Conservation (phyloP, 805 yeast genomes). For the Suhomyces prunicola region DNA sequence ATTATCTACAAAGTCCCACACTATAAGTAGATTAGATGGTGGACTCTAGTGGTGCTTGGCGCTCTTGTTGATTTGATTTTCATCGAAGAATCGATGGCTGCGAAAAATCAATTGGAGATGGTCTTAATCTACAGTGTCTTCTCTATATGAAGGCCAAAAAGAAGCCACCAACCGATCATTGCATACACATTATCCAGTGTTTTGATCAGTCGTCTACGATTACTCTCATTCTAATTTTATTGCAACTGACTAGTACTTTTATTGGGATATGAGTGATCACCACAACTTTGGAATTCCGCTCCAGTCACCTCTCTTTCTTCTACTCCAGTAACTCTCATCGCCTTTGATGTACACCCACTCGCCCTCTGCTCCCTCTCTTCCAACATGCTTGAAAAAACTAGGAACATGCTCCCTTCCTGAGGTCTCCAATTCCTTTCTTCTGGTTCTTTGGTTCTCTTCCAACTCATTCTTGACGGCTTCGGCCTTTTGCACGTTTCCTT, state of each 20-base stretch:
- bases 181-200: no score
- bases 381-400: conserved; percentile 54
- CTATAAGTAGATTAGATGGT: no score
- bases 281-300: conserved; percentile 51
- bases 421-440: conserved; percentile 60
- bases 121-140: no score
- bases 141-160: no score
- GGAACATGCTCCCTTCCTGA: conserved; percentile 50
- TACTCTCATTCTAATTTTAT: neutral
- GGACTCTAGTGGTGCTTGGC: no score
- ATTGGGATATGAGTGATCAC: no score
- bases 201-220: no score
- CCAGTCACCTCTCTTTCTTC: conserved; percentile 67
- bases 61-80: no score
- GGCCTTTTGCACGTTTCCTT: conserved; percentile 67
- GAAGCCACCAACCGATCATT: no score
- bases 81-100: no score
- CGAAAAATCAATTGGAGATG: no score
- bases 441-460: conserved; percentile 77
- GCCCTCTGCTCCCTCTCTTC: conserved; percentile 36
- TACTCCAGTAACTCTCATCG: conserved; percentile 69
- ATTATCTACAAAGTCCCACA: no score
- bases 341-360: conserved; percentile 61
- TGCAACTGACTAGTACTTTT: neutral
- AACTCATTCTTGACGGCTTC: conserved; percentile 63